Evolutionary conservation across 495 filamentous ascomycete genomes (phyloP).

Genomic region (Aspergillus panamensis): DNA sequence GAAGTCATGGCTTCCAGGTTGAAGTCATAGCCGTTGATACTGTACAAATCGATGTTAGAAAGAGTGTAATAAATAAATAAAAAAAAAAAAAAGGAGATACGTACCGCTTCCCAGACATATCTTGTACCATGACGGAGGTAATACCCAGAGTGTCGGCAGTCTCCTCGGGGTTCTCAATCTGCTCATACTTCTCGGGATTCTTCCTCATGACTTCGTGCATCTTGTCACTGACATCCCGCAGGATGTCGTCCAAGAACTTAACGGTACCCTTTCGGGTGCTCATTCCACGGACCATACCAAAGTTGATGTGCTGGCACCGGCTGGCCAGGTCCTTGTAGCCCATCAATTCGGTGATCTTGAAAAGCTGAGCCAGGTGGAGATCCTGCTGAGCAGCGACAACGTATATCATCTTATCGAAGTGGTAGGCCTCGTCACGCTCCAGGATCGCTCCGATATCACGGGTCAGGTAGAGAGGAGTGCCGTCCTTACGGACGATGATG

Average conservation of each 20-base stretch:
- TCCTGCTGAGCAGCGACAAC: slow-evolving; percentile 69
- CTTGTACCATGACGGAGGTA: slow-evolving; percentile 68
- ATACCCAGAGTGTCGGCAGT: slow-evolving; percentile 58
- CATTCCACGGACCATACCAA: slow-evolving; percentile 71
- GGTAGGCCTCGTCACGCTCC: slow-evolving; percentile 59
- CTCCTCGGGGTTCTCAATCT: slow-evolving; percentile 58
- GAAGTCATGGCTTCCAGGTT: slow-evolving; percentile 66
- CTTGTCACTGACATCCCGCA: slow-evolving; percentile 60
- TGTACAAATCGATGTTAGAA: slow-evolving; percentile 25
- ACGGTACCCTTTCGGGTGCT: slow-evolving; percentile 66
- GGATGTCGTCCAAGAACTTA: slow-evolving; percentile 67
- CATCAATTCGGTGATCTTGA: slow-evolving; percentile 68
- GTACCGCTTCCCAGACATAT: slow-evolving; percentile 66
- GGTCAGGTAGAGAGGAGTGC: slow-evolving; percentile 66
- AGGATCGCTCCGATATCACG: slow-evolving; percentile 67
- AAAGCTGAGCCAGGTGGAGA: slow-evolving; percentile 67
- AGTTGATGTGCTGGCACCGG: slow-evolving; percentile 68
- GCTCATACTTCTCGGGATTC: slow-evolving; percentile 61
- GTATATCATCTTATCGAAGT: slow-evolving; percentile 76
- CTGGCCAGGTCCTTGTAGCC: slow-evolving; percentile 57
- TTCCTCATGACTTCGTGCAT: slow-evolving; percentile 71
- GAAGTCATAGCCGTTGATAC: slow-evolving; percentile 65
- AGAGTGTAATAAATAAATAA: background rate
- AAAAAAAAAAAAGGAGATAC: slow-evolving; percentile 12
- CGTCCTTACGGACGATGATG: slow-evolving; percentile 64